Evolutionary conservation across 208 protist species (phyloP).

Genomic region (Leptomonas pyrrhocoris): DNA sequence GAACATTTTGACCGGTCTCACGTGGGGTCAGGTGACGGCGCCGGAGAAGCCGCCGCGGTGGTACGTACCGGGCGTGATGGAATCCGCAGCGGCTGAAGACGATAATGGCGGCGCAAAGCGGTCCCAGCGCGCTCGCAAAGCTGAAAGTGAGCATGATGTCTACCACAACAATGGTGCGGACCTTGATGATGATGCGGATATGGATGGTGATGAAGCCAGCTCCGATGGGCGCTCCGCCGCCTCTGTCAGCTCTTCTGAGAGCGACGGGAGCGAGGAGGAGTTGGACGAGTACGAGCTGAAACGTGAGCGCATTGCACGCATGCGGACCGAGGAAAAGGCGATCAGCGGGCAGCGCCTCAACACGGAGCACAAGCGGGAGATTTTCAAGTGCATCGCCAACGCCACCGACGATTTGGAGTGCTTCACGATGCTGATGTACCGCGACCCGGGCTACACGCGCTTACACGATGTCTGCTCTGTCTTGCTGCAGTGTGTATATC

Average conservation of each 20-base stretch:
- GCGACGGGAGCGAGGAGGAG: slow-evolving; percentile 16
- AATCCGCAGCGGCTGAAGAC: not conserved
- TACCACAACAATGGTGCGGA: too few relatives aligned
- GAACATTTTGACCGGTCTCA: slow-evolving; percentile 54
- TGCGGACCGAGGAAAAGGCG: slow-evolving; percentile 70
- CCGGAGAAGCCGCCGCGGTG: slow-evolving; percentile 69
- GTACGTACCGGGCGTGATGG: slow-evolving; percentile 58
- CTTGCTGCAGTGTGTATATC: slow-evolving; percentile 70
- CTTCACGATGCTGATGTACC: slow-evolving; percentile 81
- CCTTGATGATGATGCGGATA: slow-evolving; percentile 4
- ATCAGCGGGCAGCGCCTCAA: slow-evolving; percentile 72
- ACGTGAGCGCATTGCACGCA: slow-evolving; percentile 42
- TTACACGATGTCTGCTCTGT: slow-evolving; percentile 70
- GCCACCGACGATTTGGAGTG: slow-evolving; percentile 80
- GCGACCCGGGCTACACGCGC: slow-evolving; percentile 66
- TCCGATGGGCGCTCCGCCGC: not conserved
- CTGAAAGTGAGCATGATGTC: too few relatives aligned
- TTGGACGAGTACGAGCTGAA: slow-evolving; percentile 38
- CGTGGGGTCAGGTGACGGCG: slow-evolving; percentile 44
- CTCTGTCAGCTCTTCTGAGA: slow-evolving; percentile 4
- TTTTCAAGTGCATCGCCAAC: slow-evolving; percentile 64
- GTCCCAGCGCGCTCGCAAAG: not conserved
- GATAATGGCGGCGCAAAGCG: not conserved
- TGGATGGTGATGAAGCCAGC: not conserved
- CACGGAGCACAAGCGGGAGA: slow-evolving; percentile 77